Evolutionary conservation across 371 early-diverging fungal genomes (phyloP).

Genomic region (Actinomortierella wolfii): DNA sequence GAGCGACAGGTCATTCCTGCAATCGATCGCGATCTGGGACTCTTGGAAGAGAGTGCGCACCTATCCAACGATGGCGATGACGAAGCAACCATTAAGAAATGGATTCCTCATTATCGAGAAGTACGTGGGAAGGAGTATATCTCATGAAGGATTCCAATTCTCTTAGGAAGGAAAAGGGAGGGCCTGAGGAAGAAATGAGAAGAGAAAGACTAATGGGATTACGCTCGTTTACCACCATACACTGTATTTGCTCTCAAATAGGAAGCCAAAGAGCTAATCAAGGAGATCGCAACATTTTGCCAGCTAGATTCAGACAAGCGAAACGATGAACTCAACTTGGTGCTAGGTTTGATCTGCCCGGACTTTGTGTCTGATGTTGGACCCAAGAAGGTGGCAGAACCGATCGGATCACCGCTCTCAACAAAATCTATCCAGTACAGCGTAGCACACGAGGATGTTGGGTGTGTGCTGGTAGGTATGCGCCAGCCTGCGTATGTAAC

Average conservation of each 20-base stretch:
- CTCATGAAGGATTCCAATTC: neutral
- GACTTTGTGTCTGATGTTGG: constrained; percentile 34
- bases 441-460: constrained; percentile 57
- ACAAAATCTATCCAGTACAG: constrained; percentile 56
- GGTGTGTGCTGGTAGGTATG: constrained; percentile 79
- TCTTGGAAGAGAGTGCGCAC: constrained; percentile 30
- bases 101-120: constrained; percentile 51
- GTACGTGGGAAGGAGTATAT: constrained; percentile 19
- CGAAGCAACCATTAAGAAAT: constrained; percentile 25
- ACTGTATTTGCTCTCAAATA: constrained; percentile 5
- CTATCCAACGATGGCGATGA: constrained; percentile 15
- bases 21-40: constrained; percentile 57
- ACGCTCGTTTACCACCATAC: too few relatives aligned
- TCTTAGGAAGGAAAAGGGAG: too few relatives aligned
- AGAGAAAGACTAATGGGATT: neutral
- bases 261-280: constrained; percentile 43
- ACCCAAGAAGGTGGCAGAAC: constrained; percentile 23
- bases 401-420: constrained; percentile 57
- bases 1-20: constrained; percentile 65
- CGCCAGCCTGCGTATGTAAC: constrained; percentile 63
- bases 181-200: neutral
- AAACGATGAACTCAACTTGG: constrained; percentile 69
- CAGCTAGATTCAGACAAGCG: constrained; percentile 61
- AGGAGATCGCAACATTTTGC: constrained; percentile 55
- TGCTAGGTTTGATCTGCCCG: constrained; percentile 61